Percentiles rank a stretch among this genome's conserved stretches.
Conservation (phyloP, 352 stramenopile genomes). For the Globisporangium orthogonon region DNA sequence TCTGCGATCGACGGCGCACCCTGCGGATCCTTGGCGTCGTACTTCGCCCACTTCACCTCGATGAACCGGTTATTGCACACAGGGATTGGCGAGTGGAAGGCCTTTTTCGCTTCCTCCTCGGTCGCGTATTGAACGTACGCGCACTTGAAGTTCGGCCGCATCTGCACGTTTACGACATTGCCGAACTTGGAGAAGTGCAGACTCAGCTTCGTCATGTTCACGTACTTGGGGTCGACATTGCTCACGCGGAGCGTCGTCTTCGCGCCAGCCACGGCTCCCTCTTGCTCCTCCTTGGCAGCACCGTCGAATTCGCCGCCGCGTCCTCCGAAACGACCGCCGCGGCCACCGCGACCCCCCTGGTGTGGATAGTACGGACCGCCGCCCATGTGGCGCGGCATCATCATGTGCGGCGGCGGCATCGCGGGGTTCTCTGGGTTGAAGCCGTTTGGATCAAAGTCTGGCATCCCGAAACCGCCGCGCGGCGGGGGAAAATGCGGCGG, state of each 20-base stretch:
- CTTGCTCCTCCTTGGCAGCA: slow-evolving; percentile 22
- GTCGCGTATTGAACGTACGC: slow-evolving; percentile 85
- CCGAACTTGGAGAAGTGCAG: slow-evolving; percentile 86
- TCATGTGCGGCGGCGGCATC: slow-evolving; percentile 52
- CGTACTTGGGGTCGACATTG: slow-evolving; percentile 84
- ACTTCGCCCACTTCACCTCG: slow-evolving; percentile 82
- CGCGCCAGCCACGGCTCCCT: slow-evolving; percentile 11
- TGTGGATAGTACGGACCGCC: slow-evolving; percentile 43
- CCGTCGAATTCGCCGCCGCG: slow-evolving; percentile 17
- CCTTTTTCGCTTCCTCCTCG: slow-evolving; percentile 76
- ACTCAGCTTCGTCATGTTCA: slow-evolving; percentile 87
- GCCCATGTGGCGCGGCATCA: slow-evolving; percentile 57
- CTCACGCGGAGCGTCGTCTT: slow-evolving; percentile 79
- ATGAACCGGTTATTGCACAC: slow-evolving; percentile 90
- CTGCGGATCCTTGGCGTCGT: slow-evolving; percentile 63
- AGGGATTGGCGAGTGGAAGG: slow-evolving; percentile 81
- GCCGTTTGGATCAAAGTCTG: slow-evolving; percentile 59
- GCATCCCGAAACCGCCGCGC: slow-evolving; percentile 35
- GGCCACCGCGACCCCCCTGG: slow-evolving; percentile 29
- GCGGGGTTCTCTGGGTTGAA: slow-evolving; percentile 60
- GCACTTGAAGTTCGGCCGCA: slow-evolving; percentile 72
- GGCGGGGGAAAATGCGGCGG: slow-evolving; percentile 38
- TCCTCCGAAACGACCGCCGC: slow-evolving; percentile 25
- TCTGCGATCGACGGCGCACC: slow-evolving; percentile 34
- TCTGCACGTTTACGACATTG: slow-evolving; percentile 87